phyloP scores from a whole-genome alignment of 2,329 filamentous ascomycete species.

The Alternaria triticimaculans region DNA sequence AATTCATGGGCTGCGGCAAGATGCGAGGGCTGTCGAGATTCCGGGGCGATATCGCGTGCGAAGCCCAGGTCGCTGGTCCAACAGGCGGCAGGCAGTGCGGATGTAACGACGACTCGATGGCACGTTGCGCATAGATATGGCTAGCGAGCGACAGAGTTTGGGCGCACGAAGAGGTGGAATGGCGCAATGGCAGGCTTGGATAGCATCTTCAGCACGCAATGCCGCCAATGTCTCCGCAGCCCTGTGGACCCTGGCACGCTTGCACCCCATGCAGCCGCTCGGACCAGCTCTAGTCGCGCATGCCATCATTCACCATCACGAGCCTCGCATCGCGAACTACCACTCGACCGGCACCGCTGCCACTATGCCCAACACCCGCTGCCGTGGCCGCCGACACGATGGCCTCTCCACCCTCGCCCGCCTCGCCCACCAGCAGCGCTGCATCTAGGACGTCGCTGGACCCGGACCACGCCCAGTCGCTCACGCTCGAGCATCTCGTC shows the following conservation, averaged over 20 bases:
- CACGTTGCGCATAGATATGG: conserved; percentile 12
- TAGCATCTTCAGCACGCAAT: conserved; percentile 26
- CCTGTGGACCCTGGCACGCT: not conserved
- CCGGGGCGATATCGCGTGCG: conserved; percentile 28
- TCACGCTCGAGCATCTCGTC: conserved; percentile 76
- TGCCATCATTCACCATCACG: not conserved
- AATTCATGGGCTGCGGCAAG: conserved; percentile 21
- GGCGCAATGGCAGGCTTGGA: conserved; percentile 18
- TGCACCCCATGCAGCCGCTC: not conserved
- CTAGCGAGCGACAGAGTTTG: not conserved
- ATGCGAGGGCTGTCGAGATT: conserved; percentile 25
- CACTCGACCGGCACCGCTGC: not conserved
- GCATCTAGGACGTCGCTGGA: conserved; percentile 32
- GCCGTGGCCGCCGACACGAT: conserved; percentile 19
- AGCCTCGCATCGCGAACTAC: not conserved
- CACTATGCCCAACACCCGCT: not conserved
- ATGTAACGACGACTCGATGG: conserved; percentile 1
- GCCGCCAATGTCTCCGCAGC: not conserved
- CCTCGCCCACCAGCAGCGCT: conserved; percentile 48
- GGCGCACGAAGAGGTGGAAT: conserved; percentile 7
- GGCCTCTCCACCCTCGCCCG: conserved; percentile 52
- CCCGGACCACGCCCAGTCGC: conserved; percentile 43
- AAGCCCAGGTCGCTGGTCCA: conserved; percentile 19
- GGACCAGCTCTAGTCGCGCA: not conserved
- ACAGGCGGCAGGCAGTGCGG: not conserved